Evolutionary conservation across 1,284 basidiomycete species (phyloP).

Genomic region (Trametes pubescens): DNA sequence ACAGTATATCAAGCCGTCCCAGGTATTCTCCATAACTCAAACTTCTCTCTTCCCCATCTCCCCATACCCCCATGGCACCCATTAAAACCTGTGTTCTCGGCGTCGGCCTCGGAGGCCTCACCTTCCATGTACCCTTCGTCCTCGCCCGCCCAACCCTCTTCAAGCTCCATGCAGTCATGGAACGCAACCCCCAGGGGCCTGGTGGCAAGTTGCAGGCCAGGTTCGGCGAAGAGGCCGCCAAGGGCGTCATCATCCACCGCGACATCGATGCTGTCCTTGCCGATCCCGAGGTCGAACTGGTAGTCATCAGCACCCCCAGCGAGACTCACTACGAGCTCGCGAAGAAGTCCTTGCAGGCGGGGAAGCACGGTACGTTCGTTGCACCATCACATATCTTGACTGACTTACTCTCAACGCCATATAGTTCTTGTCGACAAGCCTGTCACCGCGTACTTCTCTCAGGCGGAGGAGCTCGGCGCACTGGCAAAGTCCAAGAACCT

Average conservation of each 20-base stretch:
- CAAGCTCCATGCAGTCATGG: slow-evolving; percentile 72
- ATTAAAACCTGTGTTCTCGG: slow-evolving; percentile 80
- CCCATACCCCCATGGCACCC: slow-evolving; percentile 45
- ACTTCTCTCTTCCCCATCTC: not conserved
- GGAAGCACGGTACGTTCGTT: slow-evolving; percentile 73
- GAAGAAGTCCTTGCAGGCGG: slow-evolving; percentile 72
- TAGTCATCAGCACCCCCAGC: slow-evolving; percentile 82
- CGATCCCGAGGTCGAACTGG: slow-evolving; percentile 69
- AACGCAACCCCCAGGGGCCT: slow-evolving; percentile 62
- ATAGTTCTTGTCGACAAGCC: slow-evolving; percentile 87
- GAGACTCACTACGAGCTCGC: slow-evolving; percentile 79
- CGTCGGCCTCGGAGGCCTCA: slow-evolving; percentile 77
- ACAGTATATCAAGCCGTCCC: slow-evolving; percentile 4
- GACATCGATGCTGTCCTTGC: slow-evolving; percentile 63
- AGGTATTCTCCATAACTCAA: not conserved
- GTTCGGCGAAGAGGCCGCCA: slow-evolving; percentile 58
- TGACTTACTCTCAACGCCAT: not conserved
- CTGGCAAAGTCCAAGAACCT: slow-evolving; percentile 73
- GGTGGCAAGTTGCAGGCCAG: slow-evolving; percentile 70
- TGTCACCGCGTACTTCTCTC: slow-evolving; percentile 68
- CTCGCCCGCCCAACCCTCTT: slow-evolving; percentile 79
- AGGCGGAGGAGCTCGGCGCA: slow-evolving; percentile 73
- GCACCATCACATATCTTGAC: not conserved
- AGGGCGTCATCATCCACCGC: slow-evolving; percentile 58
- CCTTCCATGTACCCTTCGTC: slow-evolving; percentile 84